phyloP scores from a whole-genome alignment of 345 rosid genomes.

The Lepidium sativum region DNA sequence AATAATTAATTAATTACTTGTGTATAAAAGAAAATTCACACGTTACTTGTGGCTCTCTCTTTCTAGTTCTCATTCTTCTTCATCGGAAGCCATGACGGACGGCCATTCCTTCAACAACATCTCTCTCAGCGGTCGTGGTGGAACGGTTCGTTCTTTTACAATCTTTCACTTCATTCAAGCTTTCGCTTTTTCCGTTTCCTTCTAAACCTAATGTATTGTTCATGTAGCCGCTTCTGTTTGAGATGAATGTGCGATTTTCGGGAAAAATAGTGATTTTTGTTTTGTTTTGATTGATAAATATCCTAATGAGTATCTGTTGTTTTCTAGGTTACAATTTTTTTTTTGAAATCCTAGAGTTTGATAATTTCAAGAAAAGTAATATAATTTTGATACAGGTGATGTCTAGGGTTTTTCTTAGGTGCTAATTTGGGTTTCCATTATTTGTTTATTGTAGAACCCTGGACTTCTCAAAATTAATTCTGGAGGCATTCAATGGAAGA shows the following conservation, averaged over 20 bases:
- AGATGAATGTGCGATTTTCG: neutral
- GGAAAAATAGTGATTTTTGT: neutral
- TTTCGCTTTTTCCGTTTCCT: neutral
- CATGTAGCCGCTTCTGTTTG: neutral
- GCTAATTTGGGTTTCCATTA: constrained; percentile 2
- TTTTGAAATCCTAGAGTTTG: neutral
- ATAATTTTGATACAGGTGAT: neutral
- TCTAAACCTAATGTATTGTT: constrained; percentile 5
- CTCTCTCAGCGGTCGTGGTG: constrained; percentile 83
- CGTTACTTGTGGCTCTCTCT: neutral
- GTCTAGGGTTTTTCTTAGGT: neutral
- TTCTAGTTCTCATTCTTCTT: neutral
- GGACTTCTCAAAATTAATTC: constrained; percentile 71
- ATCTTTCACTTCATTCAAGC: neutral
- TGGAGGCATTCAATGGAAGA: constrained; percentile 90
- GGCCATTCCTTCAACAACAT: constrained; percentile 71
- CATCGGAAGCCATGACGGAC: constrained; percentile 50
- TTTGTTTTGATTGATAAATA: neutral
- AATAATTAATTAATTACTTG: neutral
- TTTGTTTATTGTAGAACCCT: constrained; percentile 50
- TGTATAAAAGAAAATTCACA: neutral
- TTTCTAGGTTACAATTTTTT: neutral
- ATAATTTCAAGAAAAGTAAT: too few species aligned
- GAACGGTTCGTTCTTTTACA: constrained; percentile 37
- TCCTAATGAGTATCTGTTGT: neutral